These are phyloP conservation scores for Clonostachys solani DNA, from an alignment of 2,329 filamentous ascomycete species.

Conservation along the genomic window DNA sequence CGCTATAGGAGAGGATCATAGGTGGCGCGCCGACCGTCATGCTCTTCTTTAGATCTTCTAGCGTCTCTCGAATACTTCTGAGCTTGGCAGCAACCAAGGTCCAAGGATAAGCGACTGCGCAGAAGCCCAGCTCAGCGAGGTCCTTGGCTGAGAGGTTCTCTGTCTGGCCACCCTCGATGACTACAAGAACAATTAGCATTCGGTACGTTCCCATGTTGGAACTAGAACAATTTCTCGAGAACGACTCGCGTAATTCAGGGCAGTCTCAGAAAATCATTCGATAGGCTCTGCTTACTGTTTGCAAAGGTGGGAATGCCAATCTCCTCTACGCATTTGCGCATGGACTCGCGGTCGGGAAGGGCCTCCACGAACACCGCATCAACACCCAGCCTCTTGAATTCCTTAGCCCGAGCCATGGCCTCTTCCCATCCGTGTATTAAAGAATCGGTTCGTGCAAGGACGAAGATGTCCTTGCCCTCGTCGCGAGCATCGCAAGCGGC, in stretches of 20 bases:
- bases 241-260: too few species aligned
- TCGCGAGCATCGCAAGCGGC: constrained; percentile 39
- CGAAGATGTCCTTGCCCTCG: constrained; percentile 37
- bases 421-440: constrained; percentile 37
- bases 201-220: not conserved
- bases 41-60: constrained; percentile 33
- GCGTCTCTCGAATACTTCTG: constrained; percentile 27
- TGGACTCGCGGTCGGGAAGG: constrained; percentile 33
- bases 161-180: constrained; percentile 25
- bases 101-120: constrained; percentile 36
- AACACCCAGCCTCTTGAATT: constrained; percentile 35
- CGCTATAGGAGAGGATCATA: constrained; percentile 32
- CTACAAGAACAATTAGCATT: not conserved
- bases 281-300: constrained; percentile 15
- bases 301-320: constrained; percentile 31
- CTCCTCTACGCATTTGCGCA: constrained; percentile 29
- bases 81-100: constrained; percentile 36
- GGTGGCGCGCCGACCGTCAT: constrained; percentile 33
- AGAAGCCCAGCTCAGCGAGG: constrained; percentile 28
- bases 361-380: constrained; percentile 39
- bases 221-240: not conserved
- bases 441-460: constrained; percentile 38
- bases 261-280: too few species aligned
- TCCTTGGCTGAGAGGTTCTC: constrained; percentile 25
- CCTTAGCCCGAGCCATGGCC: constrained; percentile 30